Conservation (phyloP, 2,329 filamentous ascomycete species). For the Aspergillus vadensis region DNA sequence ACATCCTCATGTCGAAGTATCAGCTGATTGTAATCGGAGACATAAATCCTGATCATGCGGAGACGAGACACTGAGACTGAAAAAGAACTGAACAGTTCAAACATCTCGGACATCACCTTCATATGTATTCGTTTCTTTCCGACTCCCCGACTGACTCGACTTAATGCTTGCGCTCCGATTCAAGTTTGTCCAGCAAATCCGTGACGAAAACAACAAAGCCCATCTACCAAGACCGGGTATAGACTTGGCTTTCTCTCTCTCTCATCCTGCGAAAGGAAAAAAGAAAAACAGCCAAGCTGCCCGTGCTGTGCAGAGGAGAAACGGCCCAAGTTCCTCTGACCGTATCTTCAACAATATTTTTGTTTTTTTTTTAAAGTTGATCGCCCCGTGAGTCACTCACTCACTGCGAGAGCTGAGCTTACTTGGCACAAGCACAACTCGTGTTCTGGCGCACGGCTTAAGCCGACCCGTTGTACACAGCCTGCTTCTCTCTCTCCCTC, state of each 20-base stretch:
- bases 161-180: not conserved
- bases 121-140: not conserved
- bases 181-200: not conserved
- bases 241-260: not conserved
- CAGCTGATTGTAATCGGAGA: not conserved
- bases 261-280: not conserved
- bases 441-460: not conserved
- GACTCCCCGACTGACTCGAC: too few relatives aligned
- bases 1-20: not conserved
- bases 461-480: not conserved
- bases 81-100: not conserved
- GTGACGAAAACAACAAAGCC: not conserved
- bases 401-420: not conserved
- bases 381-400: not conserved
- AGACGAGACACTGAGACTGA: not conserved
- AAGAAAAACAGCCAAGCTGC: not conserved
- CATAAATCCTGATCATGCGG: not conserved
- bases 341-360: not conserved
- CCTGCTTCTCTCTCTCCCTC: not conserved
- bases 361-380: not conserved
- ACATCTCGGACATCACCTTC: not conserved
- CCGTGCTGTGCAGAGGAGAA: not conserved
- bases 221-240: not conserved
- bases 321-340: not conserved
- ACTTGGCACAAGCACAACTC: slow-evolving; percentile 1